Evolutionary conservation across 2,329 filamentous ascomycete genomes (phyloP).

Genomic region (Pseudogymnoascus sp.): DNA sequence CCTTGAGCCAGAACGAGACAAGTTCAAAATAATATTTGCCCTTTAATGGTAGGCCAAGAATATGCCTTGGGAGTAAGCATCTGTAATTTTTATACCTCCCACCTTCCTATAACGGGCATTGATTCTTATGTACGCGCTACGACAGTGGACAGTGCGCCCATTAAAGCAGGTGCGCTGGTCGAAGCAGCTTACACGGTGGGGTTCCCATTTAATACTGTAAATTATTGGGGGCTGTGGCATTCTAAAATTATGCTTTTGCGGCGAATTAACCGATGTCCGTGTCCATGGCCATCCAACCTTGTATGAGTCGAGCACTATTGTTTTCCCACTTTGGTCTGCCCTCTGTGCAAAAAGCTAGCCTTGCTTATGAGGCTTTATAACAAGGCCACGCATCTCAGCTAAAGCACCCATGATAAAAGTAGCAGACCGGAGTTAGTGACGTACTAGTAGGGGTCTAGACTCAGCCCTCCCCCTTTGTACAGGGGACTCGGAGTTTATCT

Average conservation of each 20-base stretch:
- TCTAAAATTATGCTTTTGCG: too few species aligned
- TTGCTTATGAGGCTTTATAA: not conserved
- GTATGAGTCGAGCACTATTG: not conserved
- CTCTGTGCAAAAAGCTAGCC: not conserved
- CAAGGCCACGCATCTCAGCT: not conserved
- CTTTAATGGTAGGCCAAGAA: conserved; percentile 23
- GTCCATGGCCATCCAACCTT: conserved; percentile 9
- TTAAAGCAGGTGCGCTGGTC: conserved; percentile 23
- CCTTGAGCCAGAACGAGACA: conserved; percentile 22
- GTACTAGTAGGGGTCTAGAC: too few species aligned
- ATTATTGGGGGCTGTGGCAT: too few species aligned
- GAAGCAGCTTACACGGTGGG: conserved; percentile 21
- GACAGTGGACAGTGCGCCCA: conserved; percentile 23
- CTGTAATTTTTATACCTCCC: not conserved
- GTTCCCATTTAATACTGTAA: too few species aligned
- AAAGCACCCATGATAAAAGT: not conserved
- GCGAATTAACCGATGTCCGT: not conserved
- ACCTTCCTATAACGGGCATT: not conserved
- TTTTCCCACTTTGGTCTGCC: not conserved
- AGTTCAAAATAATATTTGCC: conserved; percentile 19
- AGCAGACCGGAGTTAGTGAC: too few species aligned
- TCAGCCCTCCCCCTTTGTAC: too few species aligned
- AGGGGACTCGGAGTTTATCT: too few species aligned
- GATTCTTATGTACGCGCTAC: not conserved
- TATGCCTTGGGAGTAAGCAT: conserved; percentile 25